Base-by-base conservation (phyloP, 371 early-diverging fungal genomes). In the Circinella umbellata region DNA sequence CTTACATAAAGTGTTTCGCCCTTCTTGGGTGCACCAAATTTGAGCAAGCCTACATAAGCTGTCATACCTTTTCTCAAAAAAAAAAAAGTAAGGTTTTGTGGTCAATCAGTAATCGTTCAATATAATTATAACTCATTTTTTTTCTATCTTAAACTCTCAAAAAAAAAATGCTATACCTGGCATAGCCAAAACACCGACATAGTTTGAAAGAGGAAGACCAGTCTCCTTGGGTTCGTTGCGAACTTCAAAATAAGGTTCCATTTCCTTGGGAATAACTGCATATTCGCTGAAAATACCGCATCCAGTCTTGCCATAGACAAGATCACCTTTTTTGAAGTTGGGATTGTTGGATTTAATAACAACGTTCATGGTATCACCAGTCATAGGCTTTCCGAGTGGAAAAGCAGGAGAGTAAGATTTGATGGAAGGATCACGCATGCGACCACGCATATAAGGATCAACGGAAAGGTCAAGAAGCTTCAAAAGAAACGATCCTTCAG, bases 371-470 rank as follows among this genome's bases (percentile, higher is more conserved):
- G 83, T 89, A 46, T 85, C 81, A 39, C 87, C 90, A 47, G 73
- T 76, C 81, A 92, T 75, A 0, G 90, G 86, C 69, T 89, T 64
- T 66, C 86, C 86, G 34, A 91, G 51, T 37, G 73, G 69, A 70
- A 90, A 93, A 0, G 87, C 78, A 17, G 89, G 71, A 11, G 77
- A 68, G 62, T 86, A 85, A 34, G 91, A 89, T 49, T 85, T 70
- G 36, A 72, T 72, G 2, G 74, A 63, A 8, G 78, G 9, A 59
- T 76, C 76, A 69, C 89, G 75, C 92, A 93, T 92, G 61, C 88
- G 83, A 18, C 88, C 89, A 69, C 92, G 90, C 83, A 89, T 84
- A 59, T 87, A 81, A 34, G 80, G 79, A 66, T 84, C 81, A 7
- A 81, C 78, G 17, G 80, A 76, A 42, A 84, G 71, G 18, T 72